Base-by-base conservation (phyloP, 192 early-diverging fungal genomes). In the Mortierella alpina region DNA sequence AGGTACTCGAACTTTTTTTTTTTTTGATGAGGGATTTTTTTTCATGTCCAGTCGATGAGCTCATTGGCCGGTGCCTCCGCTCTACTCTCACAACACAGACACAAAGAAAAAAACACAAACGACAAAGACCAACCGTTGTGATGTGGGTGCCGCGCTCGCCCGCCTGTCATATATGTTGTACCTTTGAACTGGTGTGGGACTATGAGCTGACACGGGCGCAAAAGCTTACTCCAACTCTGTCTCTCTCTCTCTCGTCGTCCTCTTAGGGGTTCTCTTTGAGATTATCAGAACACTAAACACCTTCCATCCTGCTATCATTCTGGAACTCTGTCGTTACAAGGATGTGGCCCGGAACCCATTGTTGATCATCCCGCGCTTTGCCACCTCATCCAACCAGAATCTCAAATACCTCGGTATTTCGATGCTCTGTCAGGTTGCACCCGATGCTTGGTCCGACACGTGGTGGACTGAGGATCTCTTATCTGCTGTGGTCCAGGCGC, bases 351-450 rank as follows among this genome's bases (percentile, higher is more conserved):
- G 59, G 41, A 82, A 82, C 54, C 84, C 84, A 47, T 65, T 85
- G 11, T 44, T 74, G 50, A 42, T 73, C 45, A 85, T 85, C 17
- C 51, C 84, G 2, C 66, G 68, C 20, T 89, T 85, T 60, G 64
- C 86, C 7, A 74, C 80, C 2, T 82, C 88, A 1, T 57, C 68
- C 4, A 89, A 89, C 66, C 85, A 82, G 40, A 89, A 85, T 42
- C 66, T 87, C 31, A 86, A 86, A 41, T 89, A 87, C 49, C 57
- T 89, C 4, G 88, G 88, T 9, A 63, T 89, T 40, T 66, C 68
- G 0, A 75, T 80, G 17, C 70, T 89, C 5, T 82, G 70, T 18
- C 72, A 82, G 22, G 70, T 85, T 17, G 71, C 72, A 14, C 70
- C 84, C 0, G 44, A 62, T 40, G 77, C 77, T 41, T 80, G 77